A percentile compares a stretch with the other conserved stretches of the same genome.
These are phyloP conservation scores for Acacia melanoxylon DNA, from an alignment of 306 rosid genomes.

Conservation along the genomic window DNA sequence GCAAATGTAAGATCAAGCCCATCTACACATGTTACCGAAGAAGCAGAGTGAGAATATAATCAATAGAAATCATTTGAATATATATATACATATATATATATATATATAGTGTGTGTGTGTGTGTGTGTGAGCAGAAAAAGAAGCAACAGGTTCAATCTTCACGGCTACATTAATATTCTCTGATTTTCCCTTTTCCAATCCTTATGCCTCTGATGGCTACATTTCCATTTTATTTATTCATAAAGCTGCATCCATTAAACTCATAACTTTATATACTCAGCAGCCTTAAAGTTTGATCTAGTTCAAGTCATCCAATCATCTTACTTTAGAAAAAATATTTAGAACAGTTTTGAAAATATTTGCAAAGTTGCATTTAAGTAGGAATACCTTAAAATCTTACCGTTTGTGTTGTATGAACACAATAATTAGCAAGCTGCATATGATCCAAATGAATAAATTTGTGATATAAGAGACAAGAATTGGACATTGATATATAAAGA, in stretches of 20 bases:
- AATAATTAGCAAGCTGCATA: neutral
- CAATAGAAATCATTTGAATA: neutral
- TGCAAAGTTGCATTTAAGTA: neutral
- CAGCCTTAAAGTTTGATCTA: neutral
- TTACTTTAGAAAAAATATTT: neutral
- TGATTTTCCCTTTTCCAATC: no score
- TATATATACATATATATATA: no score
- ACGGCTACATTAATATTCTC: neutral
- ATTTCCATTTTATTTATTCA: neutral
- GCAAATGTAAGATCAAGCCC: neutral
- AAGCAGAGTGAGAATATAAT: neutral
- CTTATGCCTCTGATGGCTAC: neutral
- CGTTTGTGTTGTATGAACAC: neutral
- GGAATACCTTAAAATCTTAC: neutral
- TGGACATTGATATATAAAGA: no score
- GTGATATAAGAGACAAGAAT: no score
- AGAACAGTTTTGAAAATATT: neutral
- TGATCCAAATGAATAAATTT: neutral
- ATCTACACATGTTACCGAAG: neutral
- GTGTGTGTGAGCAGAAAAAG: no score
- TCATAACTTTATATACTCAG: neutral
- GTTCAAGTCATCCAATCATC: neutral
- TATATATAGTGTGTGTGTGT: no score
- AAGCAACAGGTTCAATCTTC: neutral
- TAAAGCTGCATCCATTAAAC: neutral